Evolutionary conservation across 2,329 filamentous ascomycete species (phyloP).

Genomic region (Dothistroma pini): DNA sequence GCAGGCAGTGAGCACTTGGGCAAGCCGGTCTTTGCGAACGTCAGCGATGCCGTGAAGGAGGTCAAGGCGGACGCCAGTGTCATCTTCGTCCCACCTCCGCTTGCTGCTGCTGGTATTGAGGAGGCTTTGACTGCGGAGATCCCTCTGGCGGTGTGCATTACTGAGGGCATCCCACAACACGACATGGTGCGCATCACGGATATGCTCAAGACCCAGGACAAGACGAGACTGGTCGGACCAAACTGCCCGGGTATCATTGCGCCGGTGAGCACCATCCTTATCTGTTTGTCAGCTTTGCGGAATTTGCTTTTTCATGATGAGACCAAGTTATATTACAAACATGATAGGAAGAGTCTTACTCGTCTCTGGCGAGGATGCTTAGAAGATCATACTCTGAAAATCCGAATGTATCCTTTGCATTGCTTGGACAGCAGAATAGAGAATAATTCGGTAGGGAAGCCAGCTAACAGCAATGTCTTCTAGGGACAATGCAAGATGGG

Average conservation of each 20-base stretch:
- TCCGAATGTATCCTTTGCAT: constrained; percentile 10
- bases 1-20: constrained; percentile 85
- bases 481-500: constrained; percentile 98
- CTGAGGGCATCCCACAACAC: constrained; percentile 96
- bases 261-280: constrained; percentile 47
- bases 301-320: constrained; percentile 20
- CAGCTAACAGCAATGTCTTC: constrained; percentile 10
- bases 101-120: constrained; percentile 93
- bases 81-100: constrained; percentile 93
- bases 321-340: constrained; percentile 28
- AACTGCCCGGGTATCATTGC: constrained; percentile 99
- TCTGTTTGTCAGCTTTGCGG: constrained; percentile 3
- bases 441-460: not conserved
- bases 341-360: constrained; percentile 41
- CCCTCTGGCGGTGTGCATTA: constrained; percentile 93
- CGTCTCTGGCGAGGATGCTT: constrained; percentile 32
- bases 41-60: constrained; percentile 82
- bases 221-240: constrained; percentile 93
- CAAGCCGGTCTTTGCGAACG: constrained; percentile 87
- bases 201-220: constrained; percentile 95
- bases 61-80: constrained; percentile 88
- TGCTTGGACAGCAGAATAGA: not conserved
- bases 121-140: constrained; percentile 93
- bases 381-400: constrained; percentile 20
- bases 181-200: constrained; percentile 99